These are phyloP conservation scores for Catharanthus roseus DNA, from an alignment of 257 asterid genomes.

Conservation along the genomic window DNA sequence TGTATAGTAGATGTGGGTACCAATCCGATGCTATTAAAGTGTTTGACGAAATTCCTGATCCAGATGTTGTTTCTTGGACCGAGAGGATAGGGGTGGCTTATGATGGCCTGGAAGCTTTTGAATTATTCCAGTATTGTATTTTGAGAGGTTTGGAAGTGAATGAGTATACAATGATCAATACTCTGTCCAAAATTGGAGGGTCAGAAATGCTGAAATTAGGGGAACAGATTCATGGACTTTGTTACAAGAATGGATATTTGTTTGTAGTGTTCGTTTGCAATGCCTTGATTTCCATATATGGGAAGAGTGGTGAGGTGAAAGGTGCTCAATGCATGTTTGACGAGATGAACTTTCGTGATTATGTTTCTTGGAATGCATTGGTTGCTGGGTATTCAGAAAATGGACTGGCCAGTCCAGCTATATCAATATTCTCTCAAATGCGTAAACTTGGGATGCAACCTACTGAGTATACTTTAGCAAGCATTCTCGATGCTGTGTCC, in stretches of 20 bases:
- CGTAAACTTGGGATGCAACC: constrained; percentile 13
- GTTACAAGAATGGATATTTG: constrained; percentile 10
- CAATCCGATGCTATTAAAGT: constrained; percentile 11
- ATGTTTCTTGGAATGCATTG: constrained; percentile 24
- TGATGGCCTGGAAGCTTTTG: constrained; percentile 19
- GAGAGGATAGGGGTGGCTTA: constrained; percentile 17
- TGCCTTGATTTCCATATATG: constrained; percentile 26
- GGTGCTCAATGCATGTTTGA: constrained; percentile 13
- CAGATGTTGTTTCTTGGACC: constrained; percentile 23
- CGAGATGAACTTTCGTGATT: constrained; percentile 12
- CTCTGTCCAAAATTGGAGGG: constrained; percentile 11
- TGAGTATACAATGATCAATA: constrained; percentile 15
- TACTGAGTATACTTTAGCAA: constrained; percentile 14
- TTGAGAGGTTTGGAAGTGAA: constrained; percentile 15
- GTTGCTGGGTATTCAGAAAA: constrained; percentile 17
- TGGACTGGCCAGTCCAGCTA: background rate
- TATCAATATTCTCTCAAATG: constrained; percentile 16
- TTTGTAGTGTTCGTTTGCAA: constrained; percentile 11
- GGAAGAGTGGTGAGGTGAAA: constrained; percentile 7
- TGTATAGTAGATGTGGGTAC: constrained; percentile 19
- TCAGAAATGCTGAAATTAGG: constrained; percentile 3
- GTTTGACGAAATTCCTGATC: constrained; percentile 23
- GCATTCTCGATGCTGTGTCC: constrained; percentile 17
- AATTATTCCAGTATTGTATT: constrained; percentile 6
- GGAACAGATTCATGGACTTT: constrained; percentile 14